A percentile compares a stretch with the other conserved stretches of the same genome.
Conservation (phyloP, 306 rosid genomes). For the Cicer pinnatifidum region DNA sequence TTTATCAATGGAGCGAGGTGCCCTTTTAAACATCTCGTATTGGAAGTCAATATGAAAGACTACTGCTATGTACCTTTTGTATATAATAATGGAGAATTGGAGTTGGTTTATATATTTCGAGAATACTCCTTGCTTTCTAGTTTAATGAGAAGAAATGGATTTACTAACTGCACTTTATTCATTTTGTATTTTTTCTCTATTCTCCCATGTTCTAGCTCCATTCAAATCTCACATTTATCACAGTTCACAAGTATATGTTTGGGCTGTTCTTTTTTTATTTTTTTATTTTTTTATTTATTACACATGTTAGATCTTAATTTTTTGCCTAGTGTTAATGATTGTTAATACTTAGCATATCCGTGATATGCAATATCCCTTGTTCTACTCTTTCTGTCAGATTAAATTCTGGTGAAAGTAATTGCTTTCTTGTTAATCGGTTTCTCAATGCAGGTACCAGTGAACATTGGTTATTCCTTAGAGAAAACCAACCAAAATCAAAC, state of each 20-base stretch:
- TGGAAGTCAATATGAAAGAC: slow-evolving; percentile 11
- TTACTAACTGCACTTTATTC: not conserved
- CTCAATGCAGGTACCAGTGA: slow-evolving; percentile 48
- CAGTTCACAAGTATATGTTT: slow-evolving; percentile 25
- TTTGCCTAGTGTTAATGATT: not conserved
- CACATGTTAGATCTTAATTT: not conserved
- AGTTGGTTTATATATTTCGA: slow-evolving; percentile 4
- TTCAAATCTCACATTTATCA: slow-evolving; percentile 8
- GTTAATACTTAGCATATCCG: not conserved
- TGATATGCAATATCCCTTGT: slow-evolving; percentile 2
- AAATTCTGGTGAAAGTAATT: slow-evolving; percentile 2
- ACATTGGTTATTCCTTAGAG: slow-evolving; percentile 37
- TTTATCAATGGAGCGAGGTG: not conserved
- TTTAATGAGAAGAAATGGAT: slow-evolving; percentile 15
- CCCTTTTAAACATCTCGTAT: not conserved
- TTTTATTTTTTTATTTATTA: not conserved
- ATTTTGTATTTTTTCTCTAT: not conserved
- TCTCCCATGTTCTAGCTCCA: not conserved
- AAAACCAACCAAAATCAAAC: slow-evolving; percentile 41
- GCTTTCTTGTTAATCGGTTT: slow-evolving; percentile 33
- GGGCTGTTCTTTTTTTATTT: not conserved
- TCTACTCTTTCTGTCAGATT: not conserved
- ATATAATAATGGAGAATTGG: not conserved
- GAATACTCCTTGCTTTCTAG: slow-evolving; percentile 15
- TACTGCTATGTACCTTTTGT: not conserved